Percentiles rank a stretch among this genome's conserved stretches.
These are phyloP conservation scores for Fagopyrum esculentum DNA, from an alignment of 148 eudicot species.

Conservation along the genomic window DNA sequence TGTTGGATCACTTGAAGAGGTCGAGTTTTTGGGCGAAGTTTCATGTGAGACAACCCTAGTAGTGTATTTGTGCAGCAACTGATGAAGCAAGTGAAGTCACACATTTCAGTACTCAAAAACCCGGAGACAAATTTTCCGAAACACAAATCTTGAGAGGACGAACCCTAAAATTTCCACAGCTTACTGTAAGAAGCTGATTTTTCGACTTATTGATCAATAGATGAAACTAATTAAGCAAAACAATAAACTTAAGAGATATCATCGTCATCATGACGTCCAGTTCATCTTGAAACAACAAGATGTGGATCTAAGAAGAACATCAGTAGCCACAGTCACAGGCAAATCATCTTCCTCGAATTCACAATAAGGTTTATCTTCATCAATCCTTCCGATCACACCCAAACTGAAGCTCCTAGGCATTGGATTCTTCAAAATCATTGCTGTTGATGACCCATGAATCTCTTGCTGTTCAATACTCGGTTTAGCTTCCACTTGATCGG, in stretches of 20 bases:
- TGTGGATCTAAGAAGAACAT: neutral
- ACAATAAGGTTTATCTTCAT: conserved; percentile 35
- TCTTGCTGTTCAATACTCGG: neutral
- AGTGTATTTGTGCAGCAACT: no score
- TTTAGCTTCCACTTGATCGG: neutral
- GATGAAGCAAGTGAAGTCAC: no score
- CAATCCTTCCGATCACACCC: conserved; percentile 35
- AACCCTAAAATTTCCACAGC: neutral
- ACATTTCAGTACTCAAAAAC: no score
- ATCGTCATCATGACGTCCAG: neutral
- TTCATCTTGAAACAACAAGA: conserved; percentile 14
- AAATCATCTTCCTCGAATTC: conserved; percentile 25
- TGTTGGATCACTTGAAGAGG: no score
- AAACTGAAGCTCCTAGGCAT: conserved; percentile 39
- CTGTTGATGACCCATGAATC: neutral
- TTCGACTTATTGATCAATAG: neutral
- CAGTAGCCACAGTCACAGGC: conserved; percentile 8
- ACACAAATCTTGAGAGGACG: no score
- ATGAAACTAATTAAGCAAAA: neutral
- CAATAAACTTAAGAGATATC: neutral
- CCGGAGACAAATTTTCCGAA: no score
- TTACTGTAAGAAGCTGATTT: neutral
- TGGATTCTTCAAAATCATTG: neutral
- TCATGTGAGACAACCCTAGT: no score
- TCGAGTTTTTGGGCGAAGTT: no score